Evolutionary conservation across 2,329 filamentous ascomycete species (phyloP).

Genomic region (Fusarium siculi): DNA sequence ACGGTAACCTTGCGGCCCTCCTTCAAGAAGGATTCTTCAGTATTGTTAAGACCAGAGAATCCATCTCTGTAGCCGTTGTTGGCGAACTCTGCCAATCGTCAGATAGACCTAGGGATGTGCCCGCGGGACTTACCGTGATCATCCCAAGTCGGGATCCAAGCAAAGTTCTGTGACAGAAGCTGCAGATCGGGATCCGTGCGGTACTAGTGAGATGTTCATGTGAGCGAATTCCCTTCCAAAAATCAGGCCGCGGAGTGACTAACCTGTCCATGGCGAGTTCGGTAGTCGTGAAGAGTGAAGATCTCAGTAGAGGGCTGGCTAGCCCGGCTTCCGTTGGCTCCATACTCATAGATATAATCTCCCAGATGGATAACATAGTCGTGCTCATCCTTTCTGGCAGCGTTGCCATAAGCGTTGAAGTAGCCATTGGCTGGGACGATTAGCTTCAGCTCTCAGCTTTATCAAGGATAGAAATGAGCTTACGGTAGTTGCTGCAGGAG

Average conservation of each 20-base stretch:
- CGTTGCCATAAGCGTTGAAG: slow-evolving; percentile 70
- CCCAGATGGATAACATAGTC: slow-evolving; percentile 70
- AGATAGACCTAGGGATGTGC: fast-evolving
- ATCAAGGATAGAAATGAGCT: neutral
- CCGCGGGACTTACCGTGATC: slow-evolving; percentile 11
- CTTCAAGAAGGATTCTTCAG: slow-evolving; percentile 26
- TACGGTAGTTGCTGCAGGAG: slow-evolving; percentile 75
- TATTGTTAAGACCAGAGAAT: slow-evolving; percentile 68
- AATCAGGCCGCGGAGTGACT: fast-evolving
- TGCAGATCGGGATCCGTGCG: slow-evolving; percentile 55
- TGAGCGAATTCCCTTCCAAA: fast-evolving
- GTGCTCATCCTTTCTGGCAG: slow-evolving; percentile 67
- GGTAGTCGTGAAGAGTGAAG: slow-evolving; percentile 53
- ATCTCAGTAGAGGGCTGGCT: slow-evolving; percentile 33
- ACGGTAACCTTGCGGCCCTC: slow-evolving; percentile 59
- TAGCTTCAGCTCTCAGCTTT: neutral
- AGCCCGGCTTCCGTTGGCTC: slow-evolving; percentile 37
- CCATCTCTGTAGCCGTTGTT: slow-evolving; percentile 75
- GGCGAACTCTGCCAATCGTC: slow-evolving; percentile 57
- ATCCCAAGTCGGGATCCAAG: slow-evolving; percentile 59
- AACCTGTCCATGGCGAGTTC: slow-evolving; percentile 49
- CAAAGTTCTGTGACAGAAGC: slow-evolving; percentile 53
- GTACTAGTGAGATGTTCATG: slow-evolving; percentile 38
- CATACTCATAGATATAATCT: slow-evolving; percentile 72
- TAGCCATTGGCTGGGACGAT: slow-evolving; percentile 53